These are phyloP conservation scores for Magnaporthiopsis poae DNA, from an alignment of 2,329 filamentous ascomycete species.

Conservation along the genomic window DNA sequence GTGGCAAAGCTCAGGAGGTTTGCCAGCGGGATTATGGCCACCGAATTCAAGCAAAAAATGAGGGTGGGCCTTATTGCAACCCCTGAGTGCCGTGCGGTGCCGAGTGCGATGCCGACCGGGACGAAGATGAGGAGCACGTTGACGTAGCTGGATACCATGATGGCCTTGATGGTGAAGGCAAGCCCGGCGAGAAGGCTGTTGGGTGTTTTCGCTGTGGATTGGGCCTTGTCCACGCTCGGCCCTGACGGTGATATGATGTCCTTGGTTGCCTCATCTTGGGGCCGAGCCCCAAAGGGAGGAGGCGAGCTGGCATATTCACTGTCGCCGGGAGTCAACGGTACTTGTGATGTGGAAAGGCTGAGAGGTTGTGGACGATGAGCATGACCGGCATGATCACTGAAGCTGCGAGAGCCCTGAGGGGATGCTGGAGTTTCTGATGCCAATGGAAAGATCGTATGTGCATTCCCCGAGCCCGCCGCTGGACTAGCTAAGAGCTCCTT, in stretches of 20 bases:
- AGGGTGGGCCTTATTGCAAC: slow-evolving; percentile 24
- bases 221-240: neutral
- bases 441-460: neutral
- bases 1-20: slow-evolving; percentile 75
- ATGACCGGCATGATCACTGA: neutral
- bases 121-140: slow-evolving; percentile 61
- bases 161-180: slow-evolving; percentile 38
- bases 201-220: neutral
- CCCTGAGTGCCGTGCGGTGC: slow-evolving; percentile 26
- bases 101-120: slow-evolving; percentile 52
- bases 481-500: neutral
- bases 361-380: neutral
- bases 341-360: no score
- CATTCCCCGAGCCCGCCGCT: neutral
- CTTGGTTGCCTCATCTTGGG: no score
- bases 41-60: slow-evolving; percentile 52
- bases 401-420: neutral
- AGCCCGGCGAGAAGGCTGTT: slow-evolving; percentile 20
- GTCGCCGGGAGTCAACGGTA: no score
- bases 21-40: slow-evolving; percentile 75
- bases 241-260: no score
- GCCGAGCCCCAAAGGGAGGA: no score
- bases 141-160: slow-evolving; percentile 52
- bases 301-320: no score
- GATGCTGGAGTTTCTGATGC: neutral